These are phyloP conservation scores for Eutrema japonicum DNA, from an alignment of 345 rosid species.

Conservation along the genomic window DNA sequence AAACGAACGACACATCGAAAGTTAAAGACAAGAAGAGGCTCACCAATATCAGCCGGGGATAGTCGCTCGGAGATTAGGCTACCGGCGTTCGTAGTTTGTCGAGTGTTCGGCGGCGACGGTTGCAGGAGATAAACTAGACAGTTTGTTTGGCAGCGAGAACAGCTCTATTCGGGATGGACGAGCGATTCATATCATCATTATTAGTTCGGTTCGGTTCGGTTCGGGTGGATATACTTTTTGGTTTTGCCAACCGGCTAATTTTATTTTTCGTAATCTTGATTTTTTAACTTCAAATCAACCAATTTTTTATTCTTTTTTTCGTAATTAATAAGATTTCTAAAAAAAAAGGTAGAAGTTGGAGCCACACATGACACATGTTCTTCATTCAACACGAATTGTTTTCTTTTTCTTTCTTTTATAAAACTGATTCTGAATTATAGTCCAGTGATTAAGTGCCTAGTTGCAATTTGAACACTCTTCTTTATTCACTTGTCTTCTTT, in stretches of 20 bases:
- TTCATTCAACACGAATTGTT: too few relatives aligned
- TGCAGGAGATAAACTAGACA: not conserved
- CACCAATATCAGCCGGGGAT: conserved; percentile 6
- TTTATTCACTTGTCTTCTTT: too few relatives aligned
- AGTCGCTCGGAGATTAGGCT: not conserved
- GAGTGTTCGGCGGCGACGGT: conserved; percentile 13
- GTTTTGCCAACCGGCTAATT: conserved; percentile 20
- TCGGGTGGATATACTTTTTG: not conserved
- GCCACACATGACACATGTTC: too few relatives aligned
- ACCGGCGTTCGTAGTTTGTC: conserved; percentile 26
- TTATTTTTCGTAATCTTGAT: not conserved
- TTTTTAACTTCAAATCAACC: too few relatives aligned
- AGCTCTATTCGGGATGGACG: not conserved
- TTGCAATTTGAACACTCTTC: too few relatives aligned
- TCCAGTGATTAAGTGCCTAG: too few relatives aligned
- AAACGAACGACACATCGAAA: not conserved
- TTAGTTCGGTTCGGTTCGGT: conserved; percentile 1
- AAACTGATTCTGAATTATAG: too few relatives aligned
- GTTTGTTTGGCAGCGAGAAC: conserved; percentile 29
- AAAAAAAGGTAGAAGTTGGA: too few relatives aligned
- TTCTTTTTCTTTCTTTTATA: too few relatives aligned
- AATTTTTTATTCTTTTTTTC: too few relatives aligned
- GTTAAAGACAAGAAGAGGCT: conserved; percentile 21
- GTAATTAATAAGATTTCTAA: too few relatives aligned
- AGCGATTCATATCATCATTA: not conserved